Evolutionary conservation across 768 basidiomycete genomes (phyloP).

Genomic region (Naganishia randhawae): DNA sequence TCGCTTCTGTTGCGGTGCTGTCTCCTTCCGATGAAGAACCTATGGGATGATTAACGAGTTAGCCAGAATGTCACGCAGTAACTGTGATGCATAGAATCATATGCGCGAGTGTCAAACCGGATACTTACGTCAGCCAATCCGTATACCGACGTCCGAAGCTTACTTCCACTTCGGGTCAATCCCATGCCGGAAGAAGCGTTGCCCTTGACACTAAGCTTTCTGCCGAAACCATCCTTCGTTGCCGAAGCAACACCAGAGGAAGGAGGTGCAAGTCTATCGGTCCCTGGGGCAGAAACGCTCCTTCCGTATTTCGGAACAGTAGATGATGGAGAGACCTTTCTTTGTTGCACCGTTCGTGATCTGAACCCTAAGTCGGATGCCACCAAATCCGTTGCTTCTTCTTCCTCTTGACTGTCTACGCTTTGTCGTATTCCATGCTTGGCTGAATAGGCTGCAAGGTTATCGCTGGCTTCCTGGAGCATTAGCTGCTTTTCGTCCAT

Average conservation of each 20-base stretch:
- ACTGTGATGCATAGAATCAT: neutral
- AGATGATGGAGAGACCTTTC: slow-evolving; percentile 7
- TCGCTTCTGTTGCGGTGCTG: slow-evolving; percentile 15
- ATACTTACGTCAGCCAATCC: slow-evolving; percentile 16
- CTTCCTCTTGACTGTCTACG: slow-evolving; percentile 3
- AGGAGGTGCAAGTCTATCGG: neutral
- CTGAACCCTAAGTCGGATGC: neutral
- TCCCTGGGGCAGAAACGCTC: slow-evolving; percentile 6
- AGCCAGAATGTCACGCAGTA: neutral
- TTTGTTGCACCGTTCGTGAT: neutral
- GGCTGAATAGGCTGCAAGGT: slow-evolving; percentile 1
- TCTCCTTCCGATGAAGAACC: slow-evolving; percentile 15
- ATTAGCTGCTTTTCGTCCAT: slow-evolving; percentile 15
- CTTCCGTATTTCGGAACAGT: slow-evolving; percentile 13
- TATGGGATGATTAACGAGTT: neutral
- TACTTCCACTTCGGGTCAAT: slow-evolving; percentile 7
- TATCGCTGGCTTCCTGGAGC: slow-evolving; percentile 12
- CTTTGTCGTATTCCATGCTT: neutral
- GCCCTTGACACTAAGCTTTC: slow-evolving; percentile 6
- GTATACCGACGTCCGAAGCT: slow-evolving; percentile 13
- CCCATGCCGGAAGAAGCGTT: neutral
- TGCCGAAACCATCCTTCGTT: neutral
- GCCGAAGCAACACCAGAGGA: neutral
- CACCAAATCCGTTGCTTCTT: slow-evolving; percentile 8
- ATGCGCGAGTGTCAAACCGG: neutral